phyloP scores from a whole-genome alignment of 75 land plant species.

The Gnetum montanum region DNA sequence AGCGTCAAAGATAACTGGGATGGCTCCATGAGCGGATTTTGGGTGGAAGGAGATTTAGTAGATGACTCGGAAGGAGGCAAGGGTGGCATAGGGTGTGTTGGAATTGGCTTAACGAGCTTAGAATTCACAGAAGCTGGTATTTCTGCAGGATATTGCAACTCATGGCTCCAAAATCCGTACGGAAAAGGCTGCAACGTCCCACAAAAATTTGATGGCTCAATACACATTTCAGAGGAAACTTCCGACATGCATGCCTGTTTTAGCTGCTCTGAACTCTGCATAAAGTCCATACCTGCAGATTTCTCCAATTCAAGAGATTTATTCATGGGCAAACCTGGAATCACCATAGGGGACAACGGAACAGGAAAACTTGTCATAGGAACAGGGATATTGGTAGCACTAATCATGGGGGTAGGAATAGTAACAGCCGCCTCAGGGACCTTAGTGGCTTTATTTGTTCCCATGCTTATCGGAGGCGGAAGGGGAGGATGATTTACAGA shows the following conservation, averaged over 20 bases:
- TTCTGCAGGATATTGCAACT: not conserved
- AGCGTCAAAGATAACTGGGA: conserved; percentile 7
- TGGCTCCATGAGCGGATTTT: conserved; percentile 6
- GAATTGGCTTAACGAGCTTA: conserved; percentile 7
- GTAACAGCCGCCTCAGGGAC: not conserved
- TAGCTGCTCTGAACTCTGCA: not conserved
- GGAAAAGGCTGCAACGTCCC: not conserved
- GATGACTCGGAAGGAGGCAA: not conserved
- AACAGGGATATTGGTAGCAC: not conserved
- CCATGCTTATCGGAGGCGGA: not conserved
- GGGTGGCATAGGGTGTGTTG: not conserved
- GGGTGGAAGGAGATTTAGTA: not conserved
- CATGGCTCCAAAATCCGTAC: not conserved
- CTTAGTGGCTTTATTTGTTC: not conserved
- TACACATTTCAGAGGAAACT: not conserved
- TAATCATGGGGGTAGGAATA: no score
- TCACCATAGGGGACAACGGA: conserved; percentile 3
- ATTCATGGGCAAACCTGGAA: not conserved
- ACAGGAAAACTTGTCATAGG: conserved; percentile 1
- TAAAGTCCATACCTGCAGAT: not conserved
- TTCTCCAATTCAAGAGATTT: conserved; percentile 4
- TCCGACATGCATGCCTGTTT: not conserved
- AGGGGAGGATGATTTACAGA: not conserved
- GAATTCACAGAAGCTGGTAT: not conserved
- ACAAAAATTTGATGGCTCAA: not conserved